Evolutionary conservation across 2,329 filamentous ascomycete species (phyloP).

Genomic region (Aureobasidium zeae): DNA sequence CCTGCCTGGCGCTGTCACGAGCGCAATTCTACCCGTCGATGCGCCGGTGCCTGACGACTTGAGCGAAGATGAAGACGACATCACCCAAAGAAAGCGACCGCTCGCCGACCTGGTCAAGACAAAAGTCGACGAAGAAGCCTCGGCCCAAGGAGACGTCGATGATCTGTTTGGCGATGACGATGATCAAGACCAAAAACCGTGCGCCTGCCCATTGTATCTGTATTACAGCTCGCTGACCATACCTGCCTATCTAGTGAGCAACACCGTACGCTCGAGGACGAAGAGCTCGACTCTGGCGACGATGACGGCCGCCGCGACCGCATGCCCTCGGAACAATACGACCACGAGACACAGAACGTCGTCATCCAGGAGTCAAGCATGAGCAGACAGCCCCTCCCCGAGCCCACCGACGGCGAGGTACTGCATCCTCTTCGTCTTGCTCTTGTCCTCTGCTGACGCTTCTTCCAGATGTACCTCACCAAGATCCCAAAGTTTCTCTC

Average conservation of each 20-base stretch:
- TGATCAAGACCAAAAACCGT: conserved; percentile 20
- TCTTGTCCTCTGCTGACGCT: conserved; percentile 2
- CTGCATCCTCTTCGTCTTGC: conserved; percentile 3
- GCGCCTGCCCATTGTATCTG: no score
- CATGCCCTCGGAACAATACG: conserved; percentile 40
- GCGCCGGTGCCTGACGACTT: conserved; percentile 19
- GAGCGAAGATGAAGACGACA: conserved; percentile 20
- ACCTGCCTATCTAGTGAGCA: conserved; percentile 14
- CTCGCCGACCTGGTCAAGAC: conserved; percentile 17
- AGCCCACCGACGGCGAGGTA: conserved; percentile 62
- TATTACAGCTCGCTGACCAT: neutral
- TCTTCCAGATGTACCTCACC: conserved; percentile 57
- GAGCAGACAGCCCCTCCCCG: conserved; percentile 60
- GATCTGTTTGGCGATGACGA: conserved; percentile 41
- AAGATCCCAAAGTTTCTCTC: conserved; percentile 65
- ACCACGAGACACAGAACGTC: conserved; percentile 39
- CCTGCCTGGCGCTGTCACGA: conserved; percentile 23
- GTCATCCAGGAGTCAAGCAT: conserved; percentile 54
- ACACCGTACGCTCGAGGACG: conserved; percentile 48
- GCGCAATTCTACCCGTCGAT: conserved; percentile 24
- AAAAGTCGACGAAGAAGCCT: conserved; percentile 21
- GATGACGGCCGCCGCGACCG: conserved; percentile 57
- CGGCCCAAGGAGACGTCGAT: conserved; percentile 31
- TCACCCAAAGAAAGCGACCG: conserved; percentile 20
- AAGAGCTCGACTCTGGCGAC: conserved; percentile 53